Conservation (phyloP, 306 rosid genomes). For the Fragaria ananassa region DNA sequence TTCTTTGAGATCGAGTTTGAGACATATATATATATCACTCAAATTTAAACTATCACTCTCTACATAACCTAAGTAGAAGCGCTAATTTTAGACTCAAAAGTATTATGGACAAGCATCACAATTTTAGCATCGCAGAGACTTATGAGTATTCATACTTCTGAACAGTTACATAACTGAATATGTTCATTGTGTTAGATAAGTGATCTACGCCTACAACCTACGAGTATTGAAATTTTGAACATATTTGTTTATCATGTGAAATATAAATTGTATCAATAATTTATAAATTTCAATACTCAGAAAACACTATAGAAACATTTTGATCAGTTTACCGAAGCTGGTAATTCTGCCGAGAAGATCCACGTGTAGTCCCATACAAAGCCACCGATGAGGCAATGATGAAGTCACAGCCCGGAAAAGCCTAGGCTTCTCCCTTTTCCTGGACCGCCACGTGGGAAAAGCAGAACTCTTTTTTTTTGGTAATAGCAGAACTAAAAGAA, state of each 20-base stretch:
- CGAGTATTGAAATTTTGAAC: no score
- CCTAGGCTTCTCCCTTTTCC: background rate
- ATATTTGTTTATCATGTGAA: no score
- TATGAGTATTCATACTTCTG: no score
- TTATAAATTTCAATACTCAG: background rate
- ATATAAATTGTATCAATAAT: no score
- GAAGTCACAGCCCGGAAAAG: conserved; percentile 3
- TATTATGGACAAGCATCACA: no score
- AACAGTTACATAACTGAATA: no score
- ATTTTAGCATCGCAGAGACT: background rate
- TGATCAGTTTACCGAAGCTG: no score
- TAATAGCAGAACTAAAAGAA: conserved; percentile 5
- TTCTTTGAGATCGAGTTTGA: no score
- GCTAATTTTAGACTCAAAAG: background rate
- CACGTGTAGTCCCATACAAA: conserved; percentile 30
- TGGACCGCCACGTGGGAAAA: conserved; percentile 42
- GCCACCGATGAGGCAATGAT: background rate
- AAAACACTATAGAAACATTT: background rate
- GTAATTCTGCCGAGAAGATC: conserved; percentile 28
- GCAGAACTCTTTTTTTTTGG: background rate
- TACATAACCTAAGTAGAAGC: background rate
- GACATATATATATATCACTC: background rate
- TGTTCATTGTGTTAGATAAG: background rate
- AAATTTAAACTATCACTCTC: background rate
- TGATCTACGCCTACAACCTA: no score